phyloP scores from a whole-genome alignment of 768 basidiomycete genomes.

The Crassisporium funariophilum region DNA sequence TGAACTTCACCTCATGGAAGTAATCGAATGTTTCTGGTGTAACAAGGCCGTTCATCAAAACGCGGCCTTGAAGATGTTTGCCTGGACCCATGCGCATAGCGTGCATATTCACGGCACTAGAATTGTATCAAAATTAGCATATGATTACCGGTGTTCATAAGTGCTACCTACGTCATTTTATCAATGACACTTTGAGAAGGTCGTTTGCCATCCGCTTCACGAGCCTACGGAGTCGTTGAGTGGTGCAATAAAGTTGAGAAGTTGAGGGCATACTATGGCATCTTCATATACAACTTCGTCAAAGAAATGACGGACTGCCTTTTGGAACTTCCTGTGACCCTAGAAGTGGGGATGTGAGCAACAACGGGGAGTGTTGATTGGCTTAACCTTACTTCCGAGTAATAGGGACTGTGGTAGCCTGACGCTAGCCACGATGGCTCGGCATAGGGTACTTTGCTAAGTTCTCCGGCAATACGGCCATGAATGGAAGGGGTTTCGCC shows the following conservation, averaged over 20 bases:
- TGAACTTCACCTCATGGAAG: constrained; percentile 72
- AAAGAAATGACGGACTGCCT: constrained; percentile 65
- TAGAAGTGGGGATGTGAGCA: constrained; percentile 19
- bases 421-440: constrained; percentile 81
- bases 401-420: constrained; percentile 76
- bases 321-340: constrained; percentile 62
- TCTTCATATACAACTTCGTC: constrained; percentile 68
- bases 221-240: constrained; percentile 23
- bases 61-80: constrained; percentile 83
- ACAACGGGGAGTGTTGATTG: background rate
- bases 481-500: constrained; percentile 61
- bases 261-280: constrained; percentile 22
- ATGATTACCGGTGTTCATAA: background rate
- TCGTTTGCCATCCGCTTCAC: constrained; percentile 87
- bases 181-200: constrained; percentile 79
- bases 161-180: constrained; percentile 81
- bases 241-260: background rate
- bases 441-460: constrained; percentile 82
- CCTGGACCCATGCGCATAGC: constrained; percentile 96
- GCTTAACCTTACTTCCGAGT: constrained; percentile 56
- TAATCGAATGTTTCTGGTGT: constrained; percentile 88
- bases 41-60: constrained; percentile 80
- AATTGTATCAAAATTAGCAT: background rate
- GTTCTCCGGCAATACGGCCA: constrained; percentile 50
- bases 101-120: constrained; percentile 68